Evolutionary conservation across 495 filamentous ascomycete species (phyloP), one percentile per base, ranked within the genome.

Genomic region (Aspergillus kassunensis): DNA sequence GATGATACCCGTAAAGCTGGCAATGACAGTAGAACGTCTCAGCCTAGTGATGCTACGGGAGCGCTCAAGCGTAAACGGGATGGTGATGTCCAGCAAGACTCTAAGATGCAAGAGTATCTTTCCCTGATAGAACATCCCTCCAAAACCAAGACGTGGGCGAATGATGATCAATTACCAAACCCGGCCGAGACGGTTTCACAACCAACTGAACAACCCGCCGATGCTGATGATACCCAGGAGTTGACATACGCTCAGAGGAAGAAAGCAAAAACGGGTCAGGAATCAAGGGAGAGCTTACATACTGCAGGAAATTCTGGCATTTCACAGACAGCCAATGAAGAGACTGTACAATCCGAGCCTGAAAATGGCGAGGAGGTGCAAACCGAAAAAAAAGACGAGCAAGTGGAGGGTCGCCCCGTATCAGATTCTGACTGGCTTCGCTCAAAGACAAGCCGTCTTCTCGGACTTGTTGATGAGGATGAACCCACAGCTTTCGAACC

Each of bases 401-500:
- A 68, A 13, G 47, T 58, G 36, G 59, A 58, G 44, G 53, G 54
- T 13, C 42, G 47, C 36, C 27, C 56, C 16, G 58, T 67, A 29
- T 68, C 69, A 10, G 95, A 98, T 64, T 79, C 81, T 39, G 93
- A 99, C 64, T 99, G 93, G 93, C 76, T 96, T 43, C 84, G 93
- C 34, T 95, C 88, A 34, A 85, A 89, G 56, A 97, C 91, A n/a
- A 97, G 85, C 65, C 82, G 95, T 56, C 69, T 97, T 40, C 76
- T 97, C 30, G 95, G 90, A 62, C 72, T 97, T 18, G 74, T 89
- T 18, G 89, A 92, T 61, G 83, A 88, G 25, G 80, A 84, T 44
- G 73, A 79, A 44, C 65, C 70, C 33, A 64, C 64, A 24, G 71
- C 72, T 8, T 68, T 60, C 30, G 61, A 64, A 5, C 24, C 48